These are phyloP conservation scores for Lotus japonicus DNA, from an alignment of 306 rosid genomes.

Conservation along the genomic window DNA sequence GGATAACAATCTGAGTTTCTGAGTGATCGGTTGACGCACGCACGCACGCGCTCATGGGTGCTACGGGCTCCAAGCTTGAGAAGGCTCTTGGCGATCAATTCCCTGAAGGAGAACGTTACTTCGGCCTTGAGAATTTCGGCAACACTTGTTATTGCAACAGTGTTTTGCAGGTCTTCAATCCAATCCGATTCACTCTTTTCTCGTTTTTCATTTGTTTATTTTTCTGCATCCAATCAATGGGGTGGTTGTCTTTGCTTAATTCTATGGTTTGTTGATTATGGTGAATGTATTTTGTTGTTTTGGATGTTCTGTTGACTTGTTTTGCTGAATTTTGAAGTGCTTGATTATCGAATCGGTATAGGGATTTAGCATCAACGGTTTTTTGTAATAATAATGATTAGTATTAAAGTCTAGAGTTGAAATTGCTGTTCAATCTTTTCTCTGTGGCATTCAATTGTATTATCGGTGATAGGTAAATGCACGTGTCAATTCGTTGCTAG, in stretches of 20 bases:
- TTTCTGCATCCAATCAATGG: no score
- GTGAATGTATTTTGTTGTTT: not conserved
- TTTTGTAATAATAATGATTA: not conserved
- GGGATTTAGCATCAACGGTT: not conserved
- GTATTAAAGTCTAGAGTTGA: not conserved
- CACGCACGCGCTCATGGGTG: slow-evolving; percentile 81
- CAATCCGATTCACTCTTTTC: not conserved
- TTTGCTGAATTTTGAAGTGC: not conserved
- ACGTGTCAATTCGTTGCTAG: not conserved
- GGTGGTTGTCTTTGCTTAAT: not conserved
- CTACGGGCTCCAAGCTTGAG: slow-evolving; percentile 97
- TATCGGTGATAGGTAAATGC: not conserved
- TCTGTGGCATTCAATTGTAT: not conserved
- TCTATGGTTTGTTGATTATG: not conserved
- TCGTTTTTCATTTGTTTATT: no score
- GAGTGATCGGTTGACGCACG: slow-evolving; percentile 31
- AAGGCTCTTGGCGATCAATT: slow-evolving; percentile 99
- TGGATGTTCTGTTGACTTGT: not conserved
- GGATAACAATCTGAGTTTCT: slow-evolving; percentile 45
- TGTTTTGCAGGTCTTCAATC: slow-evolving; percentile 78
- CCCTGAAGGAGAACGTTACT: slow-evolving; percentile 98
- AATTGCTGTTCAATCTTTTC: not conserved
- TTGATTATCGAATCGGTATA: not conserved
- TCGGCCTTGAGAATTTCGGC: slow-evolving; percentile 97
- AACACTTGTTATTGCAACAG: slow-evolving; percentile 98